Conservation (phyloP, 1,139 yeast genomes). For the Taiozyma sp. region DNA sequence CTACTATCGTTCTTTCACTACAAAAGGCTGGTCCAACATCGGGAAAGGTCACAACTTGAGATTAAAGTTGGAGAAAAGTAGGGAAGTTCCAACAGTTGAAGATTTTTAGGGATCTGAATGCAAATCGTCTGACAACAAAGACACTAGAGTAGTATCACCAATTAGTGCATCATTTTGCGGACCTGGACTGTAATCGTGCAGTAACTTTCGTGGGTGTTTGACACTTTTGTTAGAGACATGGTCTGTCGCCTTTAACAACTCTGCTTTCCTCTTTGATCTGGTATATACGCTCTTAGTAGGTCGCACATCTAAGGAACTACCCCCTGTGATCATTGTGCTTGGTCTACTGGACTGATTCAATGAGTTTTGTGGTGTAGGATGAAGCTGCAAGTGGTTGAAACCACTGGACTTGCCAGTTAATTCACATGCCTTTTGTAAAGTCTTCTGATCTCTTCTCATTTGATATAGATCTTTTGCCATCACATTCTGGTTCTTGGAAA, state of each 20-base stretch:
- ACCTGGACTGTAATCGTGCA: not conserved
- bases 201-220: not conserved
- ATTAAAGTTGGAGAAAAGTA: conserved; percentile 27
- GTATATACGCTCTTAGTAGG: not conserved
- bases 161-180: not conserved
- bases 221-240: not conserved
- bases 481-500: not conserved
- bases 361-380: not conserved
- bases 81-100: conserved; percentile 9
- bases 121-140: not conserved
- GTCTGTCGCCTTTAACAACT: not conserved
- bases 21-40: conserved; percentile 20
- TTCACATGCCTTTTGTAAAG: not conserved
- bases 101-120: not conserved
- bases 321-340: not conserved
- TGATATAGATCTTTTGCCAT: not conserved
- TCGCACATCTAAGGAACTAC: not conserved
- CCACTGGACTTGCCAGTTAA: not conserved
- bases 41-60: conserved; percentile 23
- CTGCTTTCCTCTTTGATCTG: not conserved
- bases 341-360: not conserved
- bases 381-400: not conserved
- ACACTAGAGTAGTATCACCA: not conserved
- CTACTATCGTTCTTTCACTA: conserved; percentile 45
- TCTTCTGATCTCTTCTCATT: not conserved